Evolutionary conservation across 495 filamentous ascomycete genomes (phyloP).

Genomic region (Penicillium coprophilum): DNA sequence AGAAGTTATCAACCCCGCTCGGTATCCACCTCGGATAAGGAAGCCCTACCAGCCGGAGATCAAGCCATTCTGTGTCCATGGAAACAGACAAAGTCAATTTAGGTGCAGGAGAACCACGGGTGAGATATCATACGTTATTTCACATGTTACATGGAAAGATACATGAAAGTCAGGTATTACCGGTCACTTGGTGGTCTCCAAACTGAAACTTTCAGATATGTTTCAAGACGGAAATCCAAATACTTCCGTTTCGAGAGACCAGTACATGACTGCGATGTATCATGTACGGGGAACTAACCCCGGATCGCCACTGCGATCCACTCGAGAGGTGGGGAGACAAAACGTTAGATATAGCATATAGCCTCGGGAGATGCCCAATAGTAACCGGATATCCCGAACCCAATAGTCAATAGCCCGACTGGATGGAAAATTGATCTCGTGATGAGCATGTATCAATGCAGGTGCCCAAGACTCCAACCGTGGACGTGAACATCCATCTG

Average conservation of each 20-base stretch:
- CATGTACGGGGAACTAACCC: constrained; percentile 18
- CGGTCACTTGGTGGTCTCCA: no score
- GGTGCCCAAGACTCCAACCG: constrained; percentile 9
- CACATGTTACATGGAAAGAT: no score
- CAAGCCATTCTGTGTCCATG: constrained; percentile 1
- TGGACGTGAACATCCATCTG: constrained; percentile 6
- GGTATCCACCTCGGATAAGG: constrained; percentile 9
- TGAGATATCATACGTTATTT: no score
- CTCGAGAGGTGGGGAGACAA: constrained; percentile 12
- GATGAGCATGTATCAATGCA: background rate
- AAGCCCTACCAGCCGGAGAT: constrained; percentile 8
- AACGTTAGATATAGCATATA: background rate
- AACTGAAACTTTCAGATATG: background rate
- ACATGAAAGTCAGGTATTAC: background rate
- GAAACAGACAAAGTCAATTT: constrained; percentile 8
- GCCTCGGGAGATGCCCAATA: background rate
- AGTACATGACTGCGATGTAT: constrained; percentile 1
- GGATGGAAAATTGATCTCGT: background rate
- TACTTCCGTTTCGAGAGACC: background rate
- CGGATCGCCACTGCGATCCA: constrained; percentile 28
- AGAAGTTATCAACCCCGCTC: constrained; percentile 3
- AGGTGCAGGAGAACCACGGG: background rate
- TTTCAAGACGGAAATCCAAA: background rate
- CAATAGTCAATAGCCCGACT: background rate
- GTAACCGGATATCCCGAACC: constrained; percentile 7